A percentile compares a stretch with the other conserved stretches of the same genome.
Conservation (phyloP, 768 basidiomycete genomes). For the Imleria badia region DNA sequence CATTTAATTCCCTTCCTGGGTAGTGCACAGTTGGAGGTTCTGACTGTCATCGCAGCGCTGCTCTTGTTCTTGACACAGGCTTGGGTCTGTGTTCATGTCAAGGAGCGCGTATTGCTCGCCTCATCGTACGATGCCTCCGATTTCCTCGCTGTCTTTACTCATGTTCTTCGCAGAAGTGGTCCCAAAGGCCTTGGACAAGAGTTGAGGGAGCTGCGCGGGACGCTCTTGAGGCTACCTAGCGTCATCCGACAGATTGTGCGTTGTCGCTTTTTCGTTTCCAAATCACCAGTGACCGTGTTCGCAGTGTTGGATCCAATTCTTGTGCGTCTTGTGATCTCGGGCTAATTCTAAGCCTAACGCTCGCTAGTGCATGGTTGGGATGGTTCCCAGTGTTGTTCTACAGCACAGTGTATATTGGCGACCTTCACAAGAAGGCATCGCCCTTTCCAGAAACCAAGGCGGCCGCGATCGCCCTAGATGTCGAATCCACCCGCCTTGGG, state of each 20-base stretch:
- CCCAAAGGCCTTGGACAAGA: conserved; percentile 40
- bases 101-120: conserved; percentile 70
- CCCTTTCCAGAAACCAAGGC: conserved; percentile 30
- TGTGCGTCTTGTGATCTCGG: conserved; percentile 45
- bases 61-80: conserved; percentile 67
- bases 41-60: conserved; percentile 71
- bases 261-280: conserved; percentile 15
- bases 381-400: conserved; percentile 96
- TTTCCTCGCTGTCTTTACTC: background rate
- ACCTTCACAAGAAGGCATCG: conserved; percentile 66
- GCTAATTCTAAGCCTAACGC: conserved; percentile 1
- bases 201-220: conserved; percentile 68
- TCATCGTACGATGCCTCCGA: conserved; percentile 25
- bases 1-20: conserved; percentile 72
- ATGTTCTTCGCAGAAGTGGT: conserved; percentile 11
- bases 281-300: conserved; percentile 8
- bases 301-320: conserved; percentile 79
- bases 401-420: conserved; percentile 83
- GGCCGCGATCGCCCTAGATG: conserved; percentile 44
- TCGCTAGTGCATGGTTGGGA: conserved; percentile 69
- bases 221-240: conserved; percentile 65
- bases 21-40: conserved; percentile 73
- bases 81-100: conserved; percentile 57
- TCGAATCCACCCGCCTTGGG: conserved; percentile 79
- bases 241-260: conserved; percentile 81